Evolutionary conservation across 345 rosid species (phyloP).

Genomic region (Pugionium dolabratum): DNA sequence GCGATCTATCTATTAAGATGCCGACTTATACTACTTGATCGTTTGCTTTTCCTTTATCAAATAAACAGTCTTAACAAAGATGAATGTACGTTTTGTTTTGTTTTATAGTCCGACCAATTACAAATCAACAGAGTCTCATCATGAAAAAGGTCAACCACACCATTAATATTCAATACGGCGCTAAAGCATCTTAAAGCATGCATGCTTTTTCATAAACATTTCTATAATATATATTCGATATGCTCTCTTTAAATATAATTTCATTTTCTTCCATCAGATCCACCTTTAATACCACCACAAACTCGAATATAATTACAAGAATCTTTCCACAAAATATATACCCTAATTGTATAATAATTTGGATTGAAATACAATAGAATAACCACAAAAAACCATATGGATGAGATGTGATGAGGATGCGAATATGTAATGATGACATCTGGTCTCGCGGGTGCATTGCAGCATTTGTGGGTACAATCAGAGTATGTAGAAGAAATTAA

Average conservation of each 20-base stretch:
- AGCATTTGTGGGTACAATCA: constrained; percentile 30
- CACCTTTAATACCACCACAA: neutral
- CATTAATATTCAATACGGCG: constrained; percentile 33
- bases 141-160: constrained; percentile 24
- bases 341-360: too few species aligned
- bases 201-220: constrained; percentile 21
- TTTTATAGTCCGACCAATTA: constrained; percentile 11
- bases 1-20: constrained; percentile 3
- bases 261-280: constrained; percentile 8
- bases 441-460: neutral
- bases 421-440: constrained; percentile 18
- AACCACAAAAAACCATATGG: too few species aligned
- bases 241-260: constrained; percentile 11
- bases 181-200: constrained; percentile 42
- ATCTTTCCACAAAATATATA: too few species aligned
- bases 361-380: too few species aligned
- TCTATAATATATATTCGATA: neutral
- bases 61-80: neutral
- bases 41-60: constrained; percentile 16
- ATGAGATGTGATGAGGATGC: constrained; percentile 2
- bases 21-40: neutral
- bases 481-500: neutral
- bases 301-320: too few species aligned
- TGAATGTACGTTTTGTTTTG: too few species aligned
- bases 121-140: constrained; percentile 34